These are phyloP conservation scores for Acer negundo DNA, from an alignment of 345 rosid species.

Conservation along the genomic window DNA sequence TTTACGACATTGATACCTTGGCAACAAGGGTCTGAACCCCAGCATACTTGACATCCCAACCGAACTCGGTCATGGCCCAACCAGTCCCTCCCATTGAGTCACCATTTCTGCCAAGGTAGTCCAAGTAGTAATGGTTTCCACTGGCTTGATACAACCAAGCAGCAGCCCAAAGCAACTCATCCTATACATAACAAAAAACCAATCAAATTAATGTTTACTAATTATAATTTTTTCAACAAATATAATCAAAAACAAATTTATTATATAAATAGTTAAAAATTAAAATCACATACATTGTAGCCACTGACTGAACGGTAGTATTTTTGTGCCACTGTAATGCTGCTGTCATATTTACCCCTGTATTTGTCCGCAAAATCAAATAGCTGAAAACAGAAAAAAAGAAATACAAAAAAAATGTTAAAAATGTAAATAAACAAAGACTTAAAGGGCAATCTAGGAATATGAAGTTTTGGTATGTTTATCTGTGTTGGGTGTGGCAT, in stretches of 20 bases:
- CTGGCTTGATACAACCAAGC: slow-evolving; percentile 96
- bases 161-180: slow-evolving; percentile 95
- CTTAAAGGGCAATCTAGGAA: slow-evolving; percentile 14
- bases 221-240: neutral
- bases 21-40: slow-evolving; percentile 95
- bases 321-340: slow-evolving; percentile 79
- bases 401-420: neutral
- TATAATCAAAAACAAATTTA: neutral
- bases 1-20: slow-evolving; percentile 48
- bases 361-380: slow-evolving; percentile 94
- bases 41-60: slow-evolving; percentile 98
- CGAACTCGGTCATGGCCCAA: slow-evolving; percentile 91
- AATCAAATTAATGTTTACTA: slow-evolving; percentile 2
- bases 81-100: slow-evolving; percentile 90
- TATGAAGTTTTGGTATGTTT: neutral
- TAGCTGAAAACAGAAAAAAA: slow-evolving; percentile 47
- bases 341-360: slow-evolving; percentile 96
- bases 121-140: slow-evolving; percentile 65
- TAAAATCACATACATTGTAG: slow-evolving; percentile 60
- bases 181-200: slow-evolving; percentile 43
- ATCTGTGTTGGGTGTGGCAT: neutral
- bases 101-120: slow-evolving; percentile 83
- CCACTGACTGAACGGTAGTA: slow-evolving; percentile 89
- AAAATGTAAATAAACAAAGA: slow-evolving; percentile 9
- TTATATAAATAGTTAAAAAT: neutral